phyloP scores from a whole-genome alignment of 2,329 filamentous ascomycete genomes.

The Ceratocystis papillata region DNA sequence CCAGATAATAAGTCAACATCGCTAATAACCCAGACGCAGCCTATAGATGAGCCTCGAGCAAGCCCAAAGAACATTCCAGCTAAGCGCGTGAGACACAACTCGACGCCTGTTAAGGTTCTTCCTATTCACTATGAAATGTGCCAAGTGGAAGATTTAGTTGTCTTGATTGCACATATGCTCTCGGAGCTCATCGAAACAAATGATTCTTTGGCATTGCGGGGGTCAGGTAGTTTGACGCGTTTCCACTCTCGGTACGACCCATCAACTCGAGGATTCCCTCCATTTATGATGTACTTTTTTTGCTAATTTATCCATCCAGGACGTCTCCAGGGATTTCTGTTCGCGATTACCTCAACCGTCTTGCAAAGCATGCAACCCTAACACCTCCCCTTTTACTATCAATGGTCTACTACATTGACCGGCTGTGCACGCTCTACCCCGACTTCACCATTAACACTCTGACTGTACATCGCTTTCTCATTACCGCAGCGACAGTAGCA shows the following conservation, averaged over 20 bases:
- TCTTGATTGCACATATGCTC: slow-evolving; percentile 89
- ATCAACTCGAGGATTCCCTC: neutral
- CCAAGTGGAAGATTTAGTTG: slow-evolving; percentile 72
- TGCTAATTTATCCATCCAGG: slow-evolving; percentile 30
- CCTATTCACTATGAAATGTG: slow-evolving; percentile 72
- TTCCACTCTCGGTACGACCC: slow-evolving; percentile 75
- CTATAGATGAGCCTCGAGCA: slow-evolving; percentile 21
- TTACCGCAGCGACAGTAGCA: slow-evolving; percentile 88
- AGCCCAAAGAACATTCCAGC: neutral
- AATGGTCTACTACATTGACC: slow-evolving; percentile 98
- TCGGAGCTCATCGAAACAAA: slow-evolving; percentile 90
- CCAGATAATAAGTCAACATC: neutral
- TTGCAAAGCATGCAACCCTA: slow-evolving; percentile 87
- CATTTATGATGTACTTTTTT: neutral
- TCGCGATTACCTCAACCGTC: slow-evolving; percentile 78
- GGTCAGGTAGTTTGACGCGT: slow-evolving; percentile 65
- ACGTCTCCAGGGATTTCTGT: slow-evolving; percentile 84
- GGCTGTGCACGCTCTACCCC: slow-evolving; percentile 80
- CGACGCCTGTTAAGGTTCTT: slow-evolving; percentile 46
- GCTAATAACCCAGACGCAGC: slow-evolving; percentile 28
- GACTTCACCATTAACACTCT: slow-evolving; percentile 94
- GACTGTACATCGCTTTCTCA: slow-evolving; percentile 93
- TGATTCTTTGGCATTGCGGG: slow-evolving; percentile 69
- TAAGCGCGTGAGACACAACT: slow-evolving; percentile 46
- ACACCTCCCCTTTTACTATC: slow-evolving; percentile 89